Percentiles rank a stretch among this genome's conserved stretches.
phyloP scores from a whole-genome alignment of 305 asterid genomes.

The Plantago lanceolata region DNA sequence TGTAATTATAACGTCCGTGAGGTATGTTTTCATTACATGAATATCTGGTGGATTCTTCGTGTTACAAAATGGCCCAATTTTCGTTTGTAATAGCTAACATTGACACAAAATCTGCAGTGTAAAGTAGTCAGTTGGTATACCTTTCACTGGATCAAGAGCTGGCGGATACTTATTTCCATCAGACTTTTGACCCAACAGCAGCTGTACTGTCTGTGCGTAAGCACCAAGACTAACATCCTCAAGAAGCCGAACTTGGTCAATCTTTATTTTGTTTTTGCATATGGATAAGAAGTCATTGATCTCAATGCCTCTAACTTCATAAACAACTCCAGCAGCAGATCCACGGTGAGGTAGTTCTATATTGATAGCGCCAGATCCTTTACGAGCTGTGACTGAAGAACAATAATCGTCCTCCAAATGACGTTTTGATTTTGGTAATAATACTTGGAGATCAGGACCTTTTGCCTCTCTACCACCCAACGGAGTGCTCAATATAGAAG shows the following conservation, averaged over 20 bases:
- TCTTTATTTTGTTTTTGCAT: constrained; percentile 63
- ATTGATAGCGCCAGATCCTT: constrained; percentile 72
- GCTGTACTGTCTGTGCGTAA: constrained; percentile 71
- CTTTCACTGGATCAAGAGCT: constrained; percentile 87
- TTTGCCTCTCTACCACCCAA: constrained; percentile 47
- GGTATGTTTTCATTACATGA: neutral
- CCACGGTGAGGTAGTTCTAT: constrained; percentile 81
- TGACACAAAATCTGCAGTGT: neutral
- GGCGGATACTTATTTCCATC: constrained; percentile 87
- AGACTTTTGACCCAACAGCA: constrained; percentile 58
- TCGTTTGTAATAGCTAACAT: neutral
- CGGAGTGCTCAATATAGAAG: constrained; percentile 41
- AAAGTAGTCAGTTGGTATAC: constrained; percentile 27
- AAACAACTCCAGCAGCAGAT: constrained; percentile 69
- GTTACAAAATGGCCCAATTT: neutral
- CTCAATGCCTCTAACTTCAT: constrained; percentile 78
- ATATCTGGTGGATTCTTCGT: neutral
- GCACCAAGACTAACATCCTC: constrained; percentile 88
- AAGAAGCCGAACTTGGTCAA: constrained; percentile 88
- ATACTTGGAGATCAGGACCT: constrained; percentile 53
- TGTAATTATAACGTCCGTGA: neutral
- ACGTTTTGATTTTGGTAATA: constrained; percentile 89
- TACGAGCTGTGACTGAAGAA: constrained; percentile 60
- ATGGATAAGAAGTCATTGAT: constrained; percentile 66
- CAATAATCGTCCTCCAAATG: constrained; percentile 83